Percentiles rank a stretch among this genome's conserved stretches.
phyloP scores from a whole-genome alignment of 2,329 filamentous ascomycete species.

The Aureobasidium mangrovei region DNA sequence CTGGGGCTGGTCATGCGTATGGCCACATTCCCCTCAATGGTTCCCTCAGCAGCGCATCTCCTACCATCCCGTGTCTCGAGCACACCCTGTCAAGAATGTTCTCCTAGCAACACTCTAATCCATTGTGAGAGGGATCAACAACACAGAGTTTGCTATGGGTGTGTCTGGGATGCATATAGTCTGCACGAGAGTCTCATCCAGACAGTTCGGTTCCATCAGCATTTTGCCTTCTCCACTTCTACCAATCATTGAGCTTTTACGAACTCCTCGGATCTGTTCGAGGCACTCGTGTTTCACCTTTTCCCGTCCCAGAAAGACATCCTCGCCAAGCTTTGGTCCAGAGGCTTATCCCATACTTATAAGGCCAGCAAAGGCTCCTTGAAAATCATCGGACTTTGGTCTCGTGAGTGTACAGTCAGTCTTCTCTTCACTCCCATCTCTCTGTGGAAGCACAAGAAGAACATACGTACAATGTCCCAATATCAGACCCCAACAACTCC shows the following conservation, averaged over 20 bases:
- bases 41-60: neutral
- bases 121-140: neutral
- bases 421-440: too few relatives aligned
- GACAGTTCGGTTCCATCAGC: neutral
- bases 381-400: neutral
- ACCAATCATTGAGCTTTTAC: neutral
- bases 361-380: too few relatives aligned
- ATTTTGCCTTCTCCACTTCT: neutral
- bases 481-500: neutral
- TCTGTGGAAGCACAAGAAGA: neutral
- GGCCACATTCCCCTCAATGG: neutral
- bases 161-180: slow-evolving; percentile 3
- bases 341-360: too few relatives aligned
- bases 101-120: slow-evolving; percentile 5
- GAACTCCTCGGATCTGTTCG: neutral
- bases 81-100: slow-evolving; percentile 7
- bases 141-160: neutral
- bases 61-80: neutral
- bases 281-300: neutral
- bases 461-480: neutral
- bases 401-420: neutral
- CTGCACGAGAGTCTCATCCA: neutral
- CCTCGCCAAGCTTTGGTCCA: too few relatives aligned
- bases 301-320: too few relatives aligned
- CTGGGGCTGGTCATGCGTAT: slow-evolving; percentile 1